Percentiles rank a stretch among this genome's conserved stretches.
Evolutionary conservation across 208 protist species (phyloP).

Genomic region (Trypanosoma theileri): DNA sequence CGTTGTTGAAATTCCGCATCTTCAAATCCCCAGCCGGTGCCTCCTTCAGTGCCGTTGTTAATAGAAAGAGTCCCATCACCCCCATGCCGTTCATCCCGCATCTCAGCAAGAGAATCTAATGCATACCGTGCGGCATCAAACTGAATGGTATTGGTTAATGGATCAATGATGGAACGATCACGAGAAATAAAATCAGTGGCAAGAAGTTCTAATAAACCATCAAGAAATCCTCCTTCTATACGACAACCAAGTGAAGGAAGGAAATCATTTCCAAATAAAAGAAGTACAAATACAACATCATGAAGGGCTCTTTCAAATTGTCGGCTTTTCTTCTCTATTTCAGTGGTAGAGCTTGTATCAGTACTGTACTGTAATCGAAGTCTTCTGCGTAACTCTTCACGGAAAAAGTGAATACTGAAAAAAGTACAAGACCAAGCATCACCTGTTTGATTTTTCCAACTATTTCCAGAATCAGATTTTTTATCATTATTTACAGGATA

Average conservation of each 20-base stretch:
- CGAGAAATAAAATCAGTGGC: constrained; percentile 83
- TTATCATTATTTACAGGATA: constrained; percentile 42
- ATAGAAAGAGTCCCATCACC: constrained; percentile 33
- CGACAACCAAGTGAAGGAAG: constrained; percentile 94
- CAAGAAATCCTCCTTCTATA: constrained; percentile 94
- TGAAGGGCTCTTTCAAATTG: constrained; percentile 84
- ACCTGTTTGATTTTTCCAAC: constrained; percentile 14
- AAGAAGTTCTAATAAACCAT: constrained; percentile 81
- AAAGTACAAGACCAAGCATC: constrained; percentile 81
- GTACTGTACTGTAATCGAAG: constrained; percentile 29
- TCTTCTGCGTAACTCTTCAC: constrained; percentile 54
- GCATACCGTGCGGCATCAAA: constrained; percentile 77
- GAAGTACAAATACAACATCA: constrained; percentile 97
- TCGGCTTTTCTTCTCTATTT: constrained; percentile 8
- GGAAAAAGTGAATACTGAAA: constrained; percentile 86
- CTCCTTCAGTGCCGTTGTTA: constrained; percentile 37
- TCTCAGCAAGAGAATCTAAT: constrained; percentile 72
- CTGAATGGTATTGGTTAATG: constrained; percentile 72
- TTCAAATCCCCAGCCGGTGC: constrained; percentile 39
- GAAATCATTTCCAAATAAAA: constrained; percentile 99
- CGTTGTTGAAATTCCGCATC: constrained; percentile 43
- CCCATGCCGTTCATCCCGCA: constrained; percentile 35
- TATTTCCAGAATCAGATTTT: constrained; percentile 1
- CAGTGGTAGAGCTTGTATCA: not conserved
- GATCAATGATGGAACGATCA: constrained; percentile 62